Evolutionary conservation across 495 filamentous ascomycete species (phyloP), one percentile per base, ranked within the genome.

Genomic region (Viridothelium virens): DNA sequence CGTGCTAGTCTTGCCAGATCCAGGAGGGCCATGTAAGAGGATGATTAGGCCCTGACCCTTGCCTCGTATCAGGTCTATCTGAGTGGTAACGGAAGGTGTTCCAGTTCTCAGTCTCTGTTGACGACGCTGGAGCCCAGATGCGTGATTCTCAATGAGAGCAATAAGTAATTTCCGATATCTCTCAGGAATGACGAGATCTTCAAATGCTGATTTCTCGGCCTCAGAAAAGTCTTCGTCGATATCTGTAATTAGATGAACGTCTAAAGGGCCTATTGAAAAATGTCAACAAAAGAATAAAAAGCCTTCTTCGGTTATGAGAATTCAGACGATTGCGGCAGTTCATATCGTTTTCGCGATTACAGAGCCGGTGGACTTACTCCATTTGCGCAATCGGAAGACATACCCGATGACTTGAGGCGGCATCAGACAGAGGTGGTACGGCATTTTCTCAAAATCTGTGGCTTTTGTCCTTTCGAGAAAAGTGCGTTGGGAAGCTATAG

Each of bases 41-140:
- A 66, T 63, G 53, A 66, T 63, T 2, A 66, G 18, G 2, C 65
- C 65, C 25, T 38, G 12, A 11, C 65, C 65, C 59, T 63, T 62
- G 4, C 61, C 18, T 37, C 59, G 9, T 14, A 62, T 31, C 4
- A 62, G 33, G 38, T 62, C 59, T 53, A 53, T 53, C 5, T 18
- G 48, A 53, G 48, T 53, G 1, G 18, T 53, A 25, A 53, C 2
- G 18, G 48, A 53, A 14, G 1, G 12, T 2, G 11, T 5, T 2
- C 18, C 11, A 2, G 48, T n/a, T 2, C n/a, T 25, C n/a, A 53
- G 2, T 5, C 18, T 53, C 18, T 53, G 48, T 53, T 53, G 0
- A 14, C 18, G 48, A 18, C 48, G 48, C 18, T 53, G 18, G 0
- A 16, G 11, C 2, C 48, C 48, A 2, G 48, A 53, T 53, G 18